Base-by-base conservation (phyloP, 768 basidiomycete genomes). In the Mycena vulgaris region DNA sequence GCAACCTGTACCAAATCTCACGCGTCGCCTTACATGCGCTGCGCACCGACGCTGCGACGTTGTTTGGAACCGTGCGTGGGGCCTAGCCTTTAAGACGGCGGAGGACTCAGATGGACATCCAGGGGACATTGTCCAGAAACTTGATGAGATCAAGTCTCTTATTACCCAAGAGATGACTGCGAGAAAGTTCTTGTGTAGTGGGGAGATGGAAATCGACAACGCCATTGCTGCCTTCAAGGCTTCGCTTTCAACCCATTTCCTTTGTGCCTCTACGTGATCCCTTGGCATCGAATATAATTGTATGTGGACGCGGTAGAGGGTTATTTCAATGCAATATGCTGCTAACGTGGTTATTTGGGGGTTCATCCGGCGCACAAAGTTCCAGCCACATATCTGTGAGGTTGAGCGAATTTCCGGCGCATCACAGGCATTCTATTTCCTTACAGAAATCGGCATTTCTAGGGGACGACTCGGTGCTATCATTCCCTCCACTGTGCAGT, bases 221-320 rank as follows among this genome's bases (percentile, higher is more conserved):
- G 55, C 47, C 14, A 39, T 58, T n/a, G 31, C 47, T 11, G 21
- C 28, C 2, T 66, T 58, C 21, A 59, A 58, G 19, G 51, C 53
- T 30, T 19, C 49, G 2, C 23, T 63, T 19, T 6, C 47, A 9
- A 28, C 25, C n/a, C 33, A 11, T n/a, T 61, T 61, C 21, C 49
- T 61, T 31, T 47, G 23, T 21, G 30, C 21, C 7, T 30, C 51
- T 49, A 14, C 48, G 1, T 27, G 27, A 49, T 30, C n/a, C n/a
- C n/a, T n/a, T n/a, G n/a, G n/a, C n/a, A n/a, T n/a, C n/a, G n/a
- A n/a, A n/a, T n/a, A n/a, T n/a, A n/a, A n/a, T n/a, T n/a, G n/a
- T n/a, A n/a, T n/a, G n/a, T n/a, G n/a, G n/a, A n/a, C n/a, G n/a
- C n/a, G n/a, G n/a, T n/a, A n/a, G n/a, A n/a, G n/a, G n/a, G n/a